Conservation (phyloP, 352 stramenopile genomes). For the Phytopythium ostracodes region DNA sequence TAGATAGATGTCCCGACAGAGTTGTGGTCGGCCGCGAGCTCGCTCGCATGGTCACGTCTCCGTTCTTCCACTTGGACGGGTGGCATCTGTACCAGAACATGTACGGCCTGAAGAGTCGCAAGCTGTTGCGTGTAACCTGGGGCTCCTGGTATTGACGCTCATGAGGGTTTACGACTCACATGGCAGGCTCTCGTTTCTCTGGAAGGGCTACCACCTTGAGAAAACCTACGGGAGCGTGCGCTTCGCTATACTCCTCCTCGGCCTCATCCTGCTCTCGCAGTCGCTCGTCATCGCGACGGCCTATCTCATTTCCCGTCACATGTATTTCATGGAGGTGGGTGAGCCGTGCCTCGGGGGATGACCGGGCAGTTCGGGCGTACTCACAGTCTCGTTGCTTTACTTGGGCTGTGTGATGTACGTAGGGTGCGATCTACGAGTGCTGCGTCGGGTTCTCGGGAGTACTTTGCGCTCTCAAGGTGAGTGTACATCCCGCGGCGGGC, state of each 20-base stretch:
- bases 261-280: conserved; percentile 61
- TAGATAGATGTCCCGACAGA: conserved; percentile 62
- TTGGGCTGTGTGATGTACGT: not conserved
- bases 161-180: conserved; percentile 1
- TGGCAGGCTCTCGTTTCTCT: conserved; percentile 69
- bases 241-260: conserved; percentile 44
- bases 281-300: conserved; percentile 16
- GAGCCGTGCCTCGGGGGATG: not conserved
- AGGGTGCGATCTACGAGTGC: conserved; percentile 52
- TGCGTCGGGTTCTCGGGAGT: conserved; percentile 76
- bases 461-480: conserved; percentile 76
- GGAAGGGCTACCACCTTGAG: conserved; percentile 83
- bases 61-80: conserved; percentile 81
- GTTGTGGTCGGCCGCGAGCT: conserved; percentile 38
- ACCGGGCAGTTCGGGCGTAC: not conserved
- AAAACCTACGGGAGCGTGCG: conserved; percentile 36
- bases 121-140: not conserved
- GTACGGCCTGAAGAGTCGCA: conserved; percentile 29
- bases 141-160: not conserved
- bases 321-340: conserved; percentile 19
- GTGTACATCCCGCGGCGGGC: not conserved
- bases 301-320: conserved; percentile 13
- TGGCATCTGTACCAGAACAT: conserved; percentile 91
- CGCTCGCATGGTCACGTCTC: conserved; percentile 51
- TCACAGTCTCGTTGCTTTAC: too few species aligned